Conservation (phyloP, 305 asterid species). For the Fraxinus platypoda region DNA sequence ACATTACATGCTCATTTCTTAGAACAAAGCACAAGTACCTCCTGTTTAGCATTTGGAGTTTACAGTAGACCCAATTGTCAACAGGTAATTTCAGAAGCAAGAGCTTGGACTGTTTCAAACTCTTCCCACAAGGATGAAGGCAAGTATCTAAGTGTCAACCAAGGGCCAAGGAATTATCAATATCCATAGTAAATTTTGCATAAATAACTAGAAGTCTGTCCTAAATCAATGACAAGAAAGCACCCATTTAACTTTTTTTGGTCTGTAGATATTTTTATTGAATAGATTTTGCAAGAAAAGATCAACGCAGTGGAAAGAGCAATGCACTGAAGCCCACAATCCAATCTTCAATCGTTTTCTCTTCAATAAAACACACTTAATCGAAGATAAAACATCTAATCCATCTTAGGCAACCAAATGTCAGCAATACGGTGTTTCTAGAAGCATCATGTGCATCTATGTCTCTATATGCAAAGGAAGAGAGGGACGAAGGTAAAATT, state of each 20-base stretch:
- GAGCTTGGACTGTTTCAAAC: slow-evolving; percentile 57
- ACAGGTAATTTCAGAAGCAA: slow-evolving; percentile 55
- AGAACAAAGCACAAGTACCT: slow-evolving; percentile 54
- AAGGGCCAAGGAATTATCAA: background rate
- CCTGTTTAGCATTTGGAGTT: slow-evolving; percentile 70
- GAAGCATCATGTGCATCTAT: background rate
- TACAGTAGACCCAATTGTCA: slow-evolving; percentile 73
- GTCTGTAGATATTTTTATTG: too few species aligned
- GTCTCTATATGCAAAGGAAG: background rate
- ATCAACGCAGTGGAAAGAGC: background rate
- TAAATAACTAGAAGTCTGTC: background rate
- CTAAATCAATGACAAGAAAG: background rate
- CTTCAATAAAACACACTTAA: background rate
- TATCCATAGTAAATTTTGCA: background rate
- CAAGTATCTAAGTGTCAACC: background rate
- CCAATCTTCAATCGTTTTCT: background rate
- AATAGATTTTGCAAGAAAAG: background rate
- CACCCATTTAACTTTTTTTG: background rate
- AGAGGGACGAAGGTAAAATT: background rate
- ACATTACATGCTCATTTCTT: slow-evolving; percentile 33
- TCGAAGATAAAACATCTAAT: background rate
- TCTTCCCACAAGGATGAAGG: slow-evolving; percentile 56
- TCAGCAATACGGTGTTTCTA: background rate
- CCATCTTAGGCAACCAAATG: background rate
- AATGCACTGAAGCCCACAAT: background rate